Base-by-base conservation (phyloP, 1,284 basidiomycete species). In the Leccinum pachyderme region DNA sequence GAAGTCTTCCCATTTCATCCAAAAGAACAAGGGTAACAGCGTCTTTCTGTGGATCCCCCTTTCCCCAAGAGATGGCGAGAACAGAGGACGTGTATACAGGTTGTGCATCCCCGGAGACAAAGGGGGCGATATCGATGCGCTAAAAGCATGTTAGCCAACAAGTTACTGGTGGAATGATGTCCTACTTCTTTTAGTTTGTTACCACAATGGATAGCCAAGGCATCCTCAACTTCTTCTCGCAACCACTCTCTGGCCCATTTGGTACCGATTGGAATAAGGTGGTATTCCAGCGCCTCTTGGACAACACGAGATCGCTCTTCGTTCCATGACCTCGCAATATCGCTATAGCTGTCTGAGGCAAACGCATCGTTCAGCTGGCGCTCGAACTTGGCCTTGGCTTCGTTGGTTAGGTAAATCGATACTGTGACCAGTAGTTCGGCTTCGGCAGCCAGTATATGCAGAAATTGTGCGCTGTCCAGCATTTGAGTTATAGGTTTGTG, bases 381-480 rank as follows among this genome's bases (percentile, higher is more conserved):
- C 66, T 90, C 84, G 60, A 97, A 87, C 15, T 76, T 75, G 29
- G 81, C 74, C 62, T 86, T 83, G 13, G 80, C 77, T 3, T 83
- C 81, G 7, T 82, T 74, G n/a, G 83, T 81, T 18, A 98, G 77
- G 37, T 77, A 76, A 59, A 99, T 84, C 15, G 83, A 76, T 48
- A 97, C 81, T 2, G 79, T 91, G 65, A 99, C 84, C 37, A 98
- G 79, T 49, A 89, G 86, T 57, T 98, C 92, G 12, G 86, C 77
- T 72, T 99, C 97, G 2, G 97, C 97, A 46, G 86, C 82, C 8
- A 99, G 82, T 61, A 99, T 97, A 62, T 94, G 87, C 31, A 99
- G 77, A 74, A 96, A 97, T 66, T 96, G 93, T 7, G 90, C 77
- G 0, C 79, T 80, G 59, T 86, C 80, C 45, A 86, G 67, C 80